Base-by-base conservation (phyloP, 352 stramenopile species). In the Phytophthora sp. region DNA sequence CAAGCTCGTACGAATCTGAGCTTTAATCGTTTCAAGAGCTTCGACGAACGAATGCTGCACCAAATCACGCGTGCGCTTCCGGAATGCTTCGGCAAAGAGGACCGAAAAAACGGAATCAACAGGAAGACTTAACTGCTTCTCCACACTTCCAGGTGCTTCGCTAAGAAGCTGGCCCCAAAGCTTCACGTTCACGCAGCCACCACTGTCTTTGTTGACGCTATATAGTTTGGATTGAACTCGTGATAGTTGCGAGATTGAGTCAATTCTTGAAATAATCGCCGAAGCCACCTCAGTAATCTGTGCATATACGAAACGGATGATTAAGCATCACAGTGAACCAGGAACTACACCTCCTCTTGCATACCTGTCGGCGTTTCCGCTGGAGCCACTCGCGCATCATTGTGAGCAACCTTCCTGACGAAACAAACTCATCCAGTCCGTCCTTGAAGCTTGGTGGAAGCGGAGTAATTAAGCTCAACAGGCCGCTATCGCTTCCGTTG, bases 31-130 rank as follows among this genome's bases (percentile, higher is more conserved):
- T 47, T 83, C 75, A 20, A 90, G 71, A n/a, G 84, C 86, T 63
- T 91, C 76, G 18, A 89, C 71, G 47, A 94, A 94, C 4, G 79
- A 92, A 42, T 77, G 74, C 52, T 93, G 86, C 15, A 94, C 82
- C 51, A 94, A 71, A 60, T 90, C 77, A 20, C 86, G 77, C 4
- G 80, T 91, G 47, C 77, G 61, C 52, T 80, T 83, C 24, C 84
- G 73, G 38, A 94, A 89, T 12, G 77, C 56, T 18, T 84, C 75
- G 0, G 82, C 86, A 50, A 90, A 93, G 7, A 94, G 35, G 35
- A 84, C 36, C 20, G 80, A 60, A 49, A 93, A 94, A 35, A 91
- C 77, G 0, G 83, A 89, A 9, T 73, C 52, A 42, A 57, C 47
- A 52, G 60, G 23, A 30, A 2, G 36, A 44, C 4, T 20, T 8